Evolutionary conservation across 2,329 filamentous ascomycete genomes (phyloP).

Genomic region (Rutstroemia sp.): DNA sequence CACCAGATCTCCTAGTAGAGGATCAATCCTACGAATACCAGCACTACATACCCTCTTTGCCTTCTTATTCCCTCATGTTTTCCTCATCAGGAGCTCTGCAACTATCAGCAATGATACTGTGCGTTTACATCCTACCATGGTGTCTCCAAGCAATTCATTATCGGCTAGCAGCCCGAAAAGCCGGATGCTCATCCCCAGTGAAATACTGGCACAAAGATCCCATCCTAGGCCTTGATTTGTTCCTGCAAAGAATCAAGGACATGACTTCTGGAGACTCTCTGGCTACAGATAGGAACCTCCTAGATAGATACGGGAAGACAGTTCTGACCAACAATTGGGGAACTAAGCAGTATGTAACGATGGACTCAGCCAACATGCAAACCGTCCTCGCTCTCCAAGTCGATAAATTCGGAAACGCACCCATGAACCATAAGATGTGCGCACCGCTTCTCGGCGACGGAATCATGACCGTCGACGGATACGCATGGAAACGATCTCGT

Average conservation of each 20-base stretch:
- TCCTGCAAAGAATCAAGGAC: background rate
- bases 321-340: slow-evolving; percentile 5
- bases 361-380: background rate
- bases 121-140: background rate
- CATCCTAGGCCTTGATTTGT: background rate
- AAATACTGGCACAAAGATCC: background rate
- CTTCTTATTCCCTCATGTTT: too few relatives aligned
- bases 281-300: slow-evolving; percentile 2
- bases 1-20: too few relatives aligned
- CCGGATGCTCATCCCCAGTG: background rate
- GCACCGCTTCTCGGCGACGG: background rate
- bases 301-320: slow-evolving; percentile 9
- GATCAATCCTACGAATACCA: too few relatives aligned
- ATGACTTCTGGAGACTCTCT: background rate
- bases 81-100: background rate
- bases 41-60: too few relatives aligned
- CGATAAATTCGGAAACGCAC: background rate
- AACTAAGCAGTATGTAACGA: slow-evolving; percentile 6
- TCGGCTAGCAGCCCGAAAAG: background rate
- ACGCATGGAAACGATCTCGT: background rate
- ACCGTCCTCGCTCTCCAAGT: background rate
- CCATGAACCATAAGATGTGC: background rate
- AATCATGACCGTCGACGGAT: background rate
- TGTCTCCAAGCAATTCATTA: background rate
- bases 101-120: background rate